Percentiles rank a stretch among this genome's conserved stretches.
These are phyloP conservation scores for Pichia sporocuriosa DNA, from an alignment of 805 yeast species.

Conservation along the genomic window DNA sequence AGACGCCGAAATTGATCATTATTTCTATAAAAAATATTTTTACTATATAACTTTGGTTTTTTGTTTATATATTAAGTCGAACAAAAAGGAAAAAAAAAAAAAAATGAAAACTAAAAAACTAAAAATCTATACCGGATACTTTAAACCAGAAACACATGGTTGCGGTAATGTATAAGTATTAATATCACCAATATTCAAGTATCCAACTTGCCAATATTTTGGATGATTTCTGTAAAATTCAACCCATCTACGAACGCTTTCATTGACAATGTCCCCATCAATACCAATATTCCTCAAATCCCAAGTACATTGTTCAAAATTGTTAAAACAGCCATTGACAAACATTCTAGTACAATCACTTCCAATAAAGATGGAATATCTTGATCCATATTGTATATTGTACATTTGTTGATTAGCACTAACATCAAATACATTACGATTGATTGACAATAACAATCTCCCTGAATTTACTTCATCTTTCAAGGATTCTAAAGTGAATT, in stretches of 20 bases:
- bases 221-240: slow-evolving; percentile 36
- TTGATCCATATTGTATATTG: slow-evolving; percentile 35
- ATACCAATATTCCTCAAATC: slow-evolving; percentile 57
- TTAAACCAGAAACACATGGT: slow-evolving; percentile 5
- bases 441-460: slow-evolving; percentile 45
- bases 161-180: not conserved
- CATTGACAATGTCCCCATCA: slow-evolving; percentile 29
- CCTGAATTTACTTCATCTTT: slow-evolving; percentile 17
- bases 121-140: not conserved
- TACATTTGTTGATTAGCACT: slow-evolving; percentile 42
- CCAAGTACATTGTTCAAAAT: slow-evolving; percentile 49
- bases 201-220: slow-evolving; percentile 59
- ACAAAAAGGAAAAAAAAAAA: not conserved
- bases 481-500: slow-evolving; percentile 41
- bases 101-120: not conserved
- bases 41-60: not conserved
- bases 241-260: slow-evolving; percentile 45
- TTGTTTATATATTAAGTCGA: not conserved
- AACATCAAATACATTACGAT: slow-evolving; percentile 64
- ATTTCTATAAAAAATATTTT: not conserved
- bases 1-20: not conserved
- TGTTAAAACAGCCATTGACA: slow-evolving; percentile 61
- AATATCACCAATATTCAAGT: slow-evolving; percentile 28
- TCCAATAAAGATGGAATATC: slow-evolving; percentile 53
- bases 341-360: slow-evolving; percentile 62